Percentiles rank a stretch among this genome's conserved stretches.
phyloP scores from a whole-genome alignment of 257 asterid genomes.

The Solanum boliviense region DNA sequence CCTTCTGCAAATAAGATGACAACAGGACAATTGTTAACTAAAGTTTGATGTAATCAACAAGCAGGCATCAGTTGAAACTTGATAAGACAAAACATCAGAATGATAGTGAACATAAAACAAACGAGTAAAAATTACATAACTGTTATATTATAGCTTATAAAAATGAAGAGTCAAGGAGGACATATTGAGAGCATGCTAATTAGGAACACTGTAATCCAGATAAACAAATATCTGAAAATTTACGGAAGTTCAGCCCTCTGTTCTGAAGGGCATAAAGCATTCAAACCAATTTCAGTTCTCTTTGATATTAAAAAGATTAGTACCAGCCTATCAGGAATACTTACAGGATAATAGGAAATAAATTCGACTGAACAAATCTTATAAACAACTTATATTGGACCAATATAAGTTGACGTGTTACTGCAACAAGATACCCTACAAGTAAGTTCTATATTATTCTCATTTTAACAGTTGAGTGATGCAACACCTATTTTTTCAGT shows the following conservation, averaged over 20 bases:
- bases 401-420: neutral
- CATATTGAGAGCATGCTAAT: neutral
- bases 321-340: neutral
- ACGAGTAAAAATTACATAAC: neutral
- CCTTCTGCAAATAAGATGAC: constrained; percentile 30
- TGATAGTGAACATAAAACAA: neutral
- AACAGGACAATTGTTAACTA: neutral
- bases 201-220: neutral
- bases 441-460: neutral
- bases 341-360: neutral
- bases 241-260: neutral
- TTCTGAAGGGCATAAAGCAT: neutral
- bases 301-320: neutral
- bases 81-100: neutral
- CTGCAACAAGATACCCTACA: neutral
- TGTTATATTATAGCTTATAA: neutral
- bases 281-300: neutral
- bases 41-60: neutral
- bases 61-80: neutral
- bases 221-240: neutral
- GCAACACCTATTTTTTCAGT: neutral
- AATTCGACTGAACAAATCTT: neutral
- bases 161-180: neutral
- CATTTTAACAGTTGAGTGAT: neutral
- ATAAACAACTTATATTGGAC: neutral